Evolutionary conservation across 768 basidiomycete species (phyloP).

Genomic region (Trametes gibbosa): DNA sequence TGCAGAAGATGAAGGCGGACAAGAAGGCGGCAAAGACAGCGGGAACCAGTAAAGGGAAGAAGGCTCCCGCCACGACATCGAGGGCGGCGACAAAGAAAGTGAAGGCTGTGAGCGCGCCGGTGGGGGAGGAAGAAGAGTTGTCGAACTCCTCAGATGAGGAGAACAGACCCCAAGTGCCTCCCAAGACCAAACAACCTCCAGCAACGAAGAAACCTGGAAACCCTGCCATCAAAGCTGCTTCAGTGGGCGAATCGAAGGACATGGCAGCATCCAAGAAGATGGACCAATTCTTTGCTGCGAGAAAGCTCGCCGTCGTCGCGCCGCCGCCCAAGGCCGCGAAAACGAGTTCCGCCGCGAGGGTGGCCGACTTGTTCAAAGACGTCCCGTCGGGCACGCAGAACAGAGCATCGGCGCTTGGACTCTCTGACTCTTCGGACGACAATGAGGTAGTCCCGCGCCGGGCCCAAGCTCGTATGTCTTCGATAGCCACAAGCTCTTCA

Average conservation of each 20-base stretch:
- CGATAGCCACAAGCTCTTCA: not conserved
- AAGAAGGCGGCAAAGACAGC: conserved; percentile 48
- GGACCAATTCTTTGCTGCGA: conserved; percentile 7
- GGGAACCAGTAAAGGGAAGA: not conserved
- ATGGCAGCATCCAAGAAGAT: not conserved
- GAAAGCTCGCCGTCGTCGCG: not conserved
- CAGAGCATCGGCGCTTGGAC: not conserved
- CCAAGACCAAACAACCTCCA: not conserved
- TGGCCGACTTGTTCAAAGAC: conserved; percentile 19
- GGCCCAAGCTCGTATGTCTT: not conserved
- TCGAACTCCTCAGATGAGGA: not conserved
- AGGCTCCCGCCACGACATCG: conserved; percentile 3
- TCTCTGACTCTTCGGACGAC: conserved; percentile 4
- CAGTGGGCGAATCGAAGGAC: not conserved
- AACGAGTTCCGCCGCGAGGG: not conserved
- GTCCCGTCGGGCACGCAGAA: not conserved
- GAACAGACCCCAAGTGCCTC: not conserved
- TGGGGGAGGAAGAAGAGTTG: conserved; percentile 11
- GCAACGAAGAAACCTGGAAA: not conserved
- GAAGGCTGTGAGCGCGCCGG: not conserved
- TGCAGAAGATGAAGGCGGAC: conserved; percentile 43
- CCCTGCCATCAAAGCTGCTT: not conserved
- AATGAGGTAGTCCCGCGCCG: too few relatives aligned
- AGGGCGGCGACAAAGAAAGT: conserved; percentile 21
- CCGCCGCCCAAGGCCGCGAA: not conserved